Evolutionary conservation across 2,329 filamentous ascomycete genomes (phyloP).

Genomic region (Triangularia verruculosa): DNA sequence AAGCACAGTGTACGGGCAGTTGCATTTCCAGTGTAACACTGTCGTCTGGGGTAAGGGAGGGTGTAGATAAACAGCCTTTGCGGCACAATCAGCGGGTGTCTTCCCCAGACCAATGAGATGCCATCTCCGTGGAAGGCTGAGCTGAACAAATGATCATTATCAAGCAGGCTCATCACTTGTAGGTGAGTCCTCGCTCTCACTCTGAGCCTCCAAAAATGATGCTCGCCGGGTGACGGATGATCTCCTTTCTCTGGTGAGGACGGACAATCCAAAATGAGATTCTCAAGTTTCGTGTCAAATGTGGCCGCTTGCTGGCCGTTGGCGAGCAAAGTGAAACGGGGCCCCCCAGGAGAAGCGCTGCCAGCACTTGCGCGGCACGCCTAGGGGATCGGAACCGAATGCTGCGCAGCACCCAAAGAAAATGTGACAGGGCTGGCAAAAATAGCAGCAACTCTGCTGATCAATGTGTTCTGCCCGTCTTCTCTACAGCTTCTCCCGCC

Average conservation of each 20-base stretch:
- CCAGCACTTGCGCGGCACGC: conserved; percentile 14
- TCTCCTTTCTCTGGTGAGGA: conserved; percentile 5
- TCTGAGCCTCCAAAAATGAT: not conserved
- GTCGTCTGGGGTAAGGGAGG: conserved; percentile 9
- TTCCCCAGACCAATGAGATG: conserved; percentile 18
- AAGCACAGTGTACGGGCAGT: not conserved
- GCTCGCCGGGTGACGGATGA: conserved; percentile 10
- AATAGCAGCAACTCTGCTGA: conserved; percentile 1
- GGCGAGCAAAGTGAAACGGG: conserved; percentile 23
- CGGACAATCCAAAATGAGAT: not conserved
- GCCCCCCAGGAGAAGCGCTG: conserved; percentile 12
- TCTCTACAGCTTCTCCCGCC: not conserved
- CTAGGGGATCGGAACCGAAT: conserved; percentile 24
- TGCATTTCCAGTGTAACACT: not conserved
- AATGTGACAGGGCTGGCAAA: conserved; percentile 11
- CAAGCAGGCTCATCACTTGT: conserved; percentile 10
- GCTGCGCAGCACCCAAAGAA: conserved; percentile 7
- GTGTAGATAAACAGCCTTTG: not conserved
- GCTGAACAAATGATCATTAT: conserved; percentile 26
- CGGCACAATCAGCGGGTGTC: conserved; percentile 4
- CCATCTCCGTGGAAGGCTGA: conserved; percentile 21
- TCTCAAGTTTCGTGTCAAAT: conserved; percentile 6
- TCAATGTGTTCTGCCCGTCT: not conserved
- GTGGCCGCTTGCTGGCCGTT: conserved; percentile 15
- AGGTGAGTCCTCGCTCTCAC: not conserved